Conservation (phyloP, 2,329 filamentous ascomycete genomes). For the Colletotrichum caudatum region DNA sequence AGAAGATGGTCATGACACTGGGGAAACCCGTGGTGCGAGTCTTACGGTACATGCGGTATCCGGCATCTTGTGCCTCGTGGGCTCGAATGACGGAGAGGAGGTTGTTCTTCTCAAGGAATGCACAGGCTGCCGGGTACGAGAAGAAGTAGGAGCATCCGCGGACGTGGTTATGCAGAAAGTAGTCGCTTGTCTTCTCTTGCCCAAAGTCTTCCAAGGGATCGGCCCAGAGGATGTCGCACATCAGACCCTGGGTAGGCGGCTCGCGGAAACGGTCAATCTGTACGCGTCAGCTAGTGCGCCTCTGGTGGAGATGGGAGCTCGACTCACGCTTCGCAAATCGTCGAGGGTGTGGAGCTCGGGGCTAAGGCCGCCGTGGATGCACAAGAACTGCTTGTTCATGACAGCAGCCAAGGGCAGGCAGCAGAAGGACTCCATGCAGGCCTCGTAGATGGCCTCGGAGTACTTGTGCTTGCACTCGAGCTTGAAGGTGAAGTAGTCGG, state of each 20-base stretch:
- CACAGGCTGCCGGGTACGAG: conserved; percentile 95
- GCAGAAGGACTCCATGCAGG: conserved; percentile 99
- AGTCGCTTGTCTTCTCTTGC: conserved; percentile 97
- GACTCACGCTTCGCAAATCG: conserved; percentile 82
- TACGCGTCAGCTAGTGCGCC: conserved; percentile 10
- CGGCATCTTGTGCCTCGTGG: conserved; percentile 98
- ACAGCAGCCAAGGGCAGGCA: conserved; percentile 91
- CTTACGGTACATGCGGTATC: conserved; percentile 99
- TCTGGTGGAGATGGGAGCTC: background rate
- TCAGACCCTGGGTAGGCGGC: conserved; percentile 95
- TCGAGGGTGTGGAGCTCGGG: conserved; percentile 96
- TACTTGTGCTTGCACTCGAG: conserved; percentile 99
- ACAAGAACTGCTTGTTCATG: conserved; percentile 99
- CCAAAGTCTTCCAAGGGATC: conserved; percentile 98
- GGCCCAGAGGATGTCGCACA: conserved; percentile 99
- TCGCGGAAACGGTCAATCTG: conserved; percentile 98
- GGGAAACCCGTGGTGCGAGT: conserved; percentile 98
- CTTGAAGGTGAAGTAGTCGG: conserved; percentile 99
- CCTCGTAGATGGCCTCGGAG: conserved; percentile 94
- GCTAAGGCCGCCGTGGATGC: conserved; percentile 96
- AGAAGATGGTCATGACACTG: conserved; percentile 99
- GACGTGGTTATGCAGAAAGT: conserved; percentile 98
- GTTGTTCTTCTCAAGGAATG: conserved; percentile 99
- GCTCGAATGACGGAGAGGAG: conserved; percentile 96
- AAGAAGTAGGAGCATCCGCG: conserved; percentile 99